Evolutionary conservation across 2,329 filamentous ascomycete species (phyloP), one percentile per base, ranked within the genome.

Genomic region (Myriosclerotinia curreyana): DNA sequence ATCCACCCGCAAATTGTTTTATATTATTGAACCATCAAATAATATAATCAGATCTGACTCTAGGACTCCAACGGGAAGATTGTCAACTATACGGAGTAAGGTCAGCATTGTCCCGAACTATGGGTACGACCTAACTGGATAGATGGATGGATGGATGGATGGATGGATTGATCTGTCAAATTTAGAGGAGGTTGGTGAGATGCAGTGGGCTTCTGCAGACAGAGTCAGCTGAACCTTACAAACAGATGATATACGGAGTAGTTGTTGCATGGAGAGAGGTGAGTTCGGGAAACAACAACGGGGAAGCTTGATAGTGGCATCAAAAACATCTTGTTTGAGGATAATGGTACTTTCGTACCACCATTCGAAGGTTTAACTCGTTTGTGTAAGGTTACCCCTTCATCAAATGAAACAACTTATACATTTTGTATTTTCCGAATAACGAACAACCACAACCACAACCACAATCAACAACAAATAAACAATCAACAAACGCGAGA

Each of bases 21-120:
- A 53, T 38, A 40, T 38, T 53, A 38, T 40, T 53, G 51, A 53
- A 53, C 38, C 51, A 53, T 40, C 51, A 38, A 31, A 53, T 53
- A 31, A 14, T 31, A 50, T 15, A 31, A 28, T 31, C 15, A 5
- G 48, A 50, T 50, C 48, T 50, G 42, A 44, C 5, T 44, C 17
- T n/a, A 22, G 44, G n/a, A n/a, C n/a, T 22, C 44, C 20, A 8
- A 12, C 20, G 20, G 20, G 11, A 22, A 22, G 44, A 48, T 48
- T 48, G 9, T 48, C 44, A 48, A 22, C 9, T 48, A 48, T 31
- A 28, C 25, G 20, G 40, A 44, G 20, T 34, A 46, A 46, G 20
- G 54, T 46, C 54, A 56, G 25, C 25, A 46, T 34, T 22, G 15
- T 34, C 54, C 40, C 25, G 54, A 56, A 46, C 38, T 31, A 44